Evolutionary conservation across 306 rosid species (phyloP).

Genomic region (Prinsepia uniflora): DNA sequence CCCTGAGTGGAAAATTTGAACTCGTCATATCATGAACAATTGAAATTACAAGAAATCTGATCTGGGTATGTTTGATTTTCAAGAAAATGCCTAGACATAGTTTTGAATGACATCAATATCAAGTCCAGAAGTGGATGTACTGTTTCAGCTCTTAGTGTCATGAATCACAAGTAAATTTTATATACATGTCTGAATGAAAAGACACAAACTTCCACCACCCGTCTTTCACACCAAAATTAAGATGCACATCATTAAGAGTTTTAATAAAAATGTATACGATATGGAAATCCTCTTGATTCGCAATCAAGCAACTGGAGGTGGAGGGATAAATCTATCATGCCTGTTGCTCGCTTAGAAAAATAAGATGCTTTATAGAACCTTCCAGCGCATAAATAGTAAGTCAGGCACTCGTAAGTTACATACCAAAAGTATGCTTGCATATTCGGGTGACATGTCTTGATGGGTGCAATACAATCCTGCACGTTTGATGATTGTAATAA

Average conservation of each 20-base stretch:
- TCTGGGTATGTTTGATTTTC: neutral
- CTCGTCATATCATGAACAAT: slow-evolving; percentile 11
- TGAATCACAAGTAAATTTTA: neutral
- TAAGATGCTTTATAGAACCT: slow-evolving; percentile 21
- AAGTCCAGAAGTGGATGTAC: neutral
- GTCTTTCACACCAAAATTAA: neutral
- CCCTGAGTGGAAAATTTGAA: slow-evolving; percentile 48
- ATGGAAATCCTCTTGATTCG: neutral
- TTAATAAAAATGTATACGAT: neutral
- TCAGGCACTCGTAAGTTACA: slow-evolving; percentile 13
- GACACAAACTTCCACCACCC: neutral
- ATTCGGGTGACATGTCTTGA: slow-evolving; percentile 94
- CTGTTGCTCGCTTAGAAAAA: neutral
- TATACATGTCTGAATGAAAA: neutral
- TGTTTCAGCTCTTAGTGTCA: neutral
- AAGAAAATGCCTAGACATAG: neutral
- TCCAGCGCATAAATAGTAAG: neutral
- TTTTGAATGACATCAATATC: neutral
- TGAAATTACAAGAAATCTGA: slow-evolving; percentile 5
- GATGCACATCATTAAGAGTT: neutral
- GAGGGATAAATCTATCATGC: slow-evolving; percentile 14
- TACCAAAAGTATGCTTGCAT: slow-evolving; percentile 93
- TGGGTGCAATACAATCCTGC: slow-evolving; percentile 96
- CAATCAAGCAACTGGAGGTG: slow-evolving; percentile 2
- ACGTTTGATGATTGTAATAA: slow-evolving; percentile 17